A percentile compares a stretch with the other conserved stretches of the same genome.
phyloP scores from a whole-genome alignment of 495 filamentous ascomycete genomes.

The Opeltia flavorubescens region DNA sequence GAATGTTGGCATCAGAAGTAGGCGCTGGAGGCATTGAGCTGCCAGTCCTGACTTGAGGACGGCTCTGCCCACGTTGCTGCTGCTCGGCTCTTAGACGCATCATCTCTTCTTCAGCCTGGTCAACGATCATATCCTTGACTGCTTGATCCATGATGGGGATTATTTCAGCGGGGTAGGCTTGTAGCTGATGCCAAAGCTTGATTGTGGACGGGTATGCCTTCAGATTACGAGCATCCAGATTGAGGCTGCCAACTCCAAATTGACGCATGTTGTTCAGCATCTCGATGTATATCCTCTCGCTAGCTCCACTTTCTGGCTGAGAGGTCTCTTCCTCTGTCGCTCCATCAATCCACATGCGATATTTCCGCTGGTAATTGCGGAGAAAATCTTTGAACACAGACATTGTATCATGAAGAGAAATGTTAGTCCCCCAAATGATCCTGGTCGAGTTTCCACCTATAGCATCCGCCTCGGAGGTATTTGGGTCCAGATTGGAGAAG shows the following conservation, averaged over 20 bases:
- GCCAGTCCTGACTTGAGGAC: slow-evolving; percentile 27
- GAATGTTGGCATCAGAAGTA: slow-evolving; percentile 53
- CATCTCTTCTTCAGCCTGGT: slow-evolving; percentile 73
- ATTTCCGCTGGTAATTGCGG: slow-evolving; percentile 77
- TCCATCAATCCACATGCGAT: slow-evolving; percentile 79
- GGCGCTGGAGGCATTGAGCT: slow-evolving; percentile 66
- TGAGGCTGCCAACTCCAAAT: slow-evolving; percentile 67
- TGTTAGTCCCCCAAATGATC: slow-evolving; percentile 95
- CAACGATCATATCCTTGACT: slow-evolving; percentile 86
- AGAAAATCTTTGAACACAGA: slow-evolving; percentile 81
- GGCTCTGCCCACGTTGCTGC: slow-evolving; percentile 22
- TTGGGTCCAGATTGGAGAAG: slow-evolving; percentile 75
- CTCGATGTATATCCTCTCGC: slow-evolving; percentile 64
- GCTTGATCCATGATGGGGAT: slow-evolving; percentile 92
- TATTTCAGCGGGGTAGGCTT: slow-evolving; percentile 87
- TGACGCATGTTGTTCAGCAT: slow-evolving; percentile 83
- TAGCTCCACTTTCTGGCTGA: slow-evolving; percentile 40
- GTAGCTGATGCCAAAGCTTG: slow-evolving; percentile 90
- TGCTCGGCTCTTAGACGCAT: slow-evolving; percentile 46
- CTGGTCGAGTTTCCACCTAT: slow-evolving; percentile 66
- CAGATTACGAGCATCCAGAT: slow-evolving; percentile 78
- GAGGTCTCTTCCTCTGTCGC: slow-evolving; percentile 62
- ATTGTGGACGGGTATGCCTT: slow-evolving; percentile 83
- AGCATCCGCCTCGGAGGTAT: slow-evolving; percentile 81
- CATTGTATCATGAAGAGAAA: slow-evolving; percentile 82